These are phyloP conservation scores for Oryza punctata DNA, from an alignment of 176 grass and related monocot species.

Conservation along the genomic window DNA sequence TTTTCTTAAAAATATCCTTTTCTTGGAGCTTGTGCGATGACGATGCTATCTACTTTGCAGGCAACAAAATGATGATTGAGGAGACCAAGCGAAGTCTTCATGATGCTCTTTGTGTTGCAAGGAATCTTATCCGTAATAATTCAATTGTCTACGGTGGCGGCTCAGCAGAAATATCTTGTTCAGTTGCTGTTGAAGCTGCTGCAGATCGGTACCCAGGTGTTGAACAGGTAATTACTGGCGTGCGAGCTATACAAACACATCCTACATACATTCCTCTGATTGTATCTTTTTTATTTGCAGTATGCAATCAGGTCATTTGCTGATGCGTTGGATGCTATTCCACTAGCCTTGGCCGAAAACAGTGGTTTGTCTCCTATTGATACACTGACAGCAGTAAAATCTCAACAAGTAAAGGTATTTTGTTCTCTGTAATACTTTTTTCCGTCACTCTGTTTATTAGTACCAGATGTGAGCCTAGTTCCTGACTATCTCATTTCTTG, in stretches of 20 bases:
- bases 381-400: constrained; percentile 89
- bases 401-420: constrained; percentile 94
- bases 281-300: constrained; percentile 48
- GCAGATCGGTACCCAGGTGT: constrained; percentile 86
- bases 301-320: constrained; percentile 97
- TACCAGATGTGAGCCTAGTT: neutral
- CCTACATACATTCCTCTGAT: neutral
- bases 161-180: constrained; percentile 89
- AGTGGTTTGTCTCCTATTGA: constrained; percentile 92
- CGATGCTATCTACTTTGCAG: constrained; percentile 28
- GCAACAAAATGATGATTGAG: constrained; percentile 99
- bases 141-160: constrained; percentile 93
- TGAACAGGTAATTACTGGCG: constrained; percentile 65
- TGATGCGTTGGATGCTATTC: constrained; percentile 85
- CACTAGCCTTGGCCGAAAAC: constrained; percentile 92
- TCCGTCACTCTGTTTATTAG: neutral
- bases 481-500: neutral
- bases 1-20: constrained; percentile 1
- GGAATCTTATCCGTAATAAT: constrained; percentile 94
- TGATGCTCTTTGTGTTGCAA: constrained; percentile 94
- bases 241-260: neutral
- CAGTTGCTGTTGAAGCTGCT: constrained; percentile 85
- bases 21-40: neutral
- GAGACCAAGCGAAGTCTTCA: constrained; percentile 94
- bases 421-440: constrained; percentile 5